Percentiles rank a stretch among this genome's conserved stretches.
Conservation (phyloP, 768 basidiomycete species). For the Leucosporidium creatinivorum region DNA sequence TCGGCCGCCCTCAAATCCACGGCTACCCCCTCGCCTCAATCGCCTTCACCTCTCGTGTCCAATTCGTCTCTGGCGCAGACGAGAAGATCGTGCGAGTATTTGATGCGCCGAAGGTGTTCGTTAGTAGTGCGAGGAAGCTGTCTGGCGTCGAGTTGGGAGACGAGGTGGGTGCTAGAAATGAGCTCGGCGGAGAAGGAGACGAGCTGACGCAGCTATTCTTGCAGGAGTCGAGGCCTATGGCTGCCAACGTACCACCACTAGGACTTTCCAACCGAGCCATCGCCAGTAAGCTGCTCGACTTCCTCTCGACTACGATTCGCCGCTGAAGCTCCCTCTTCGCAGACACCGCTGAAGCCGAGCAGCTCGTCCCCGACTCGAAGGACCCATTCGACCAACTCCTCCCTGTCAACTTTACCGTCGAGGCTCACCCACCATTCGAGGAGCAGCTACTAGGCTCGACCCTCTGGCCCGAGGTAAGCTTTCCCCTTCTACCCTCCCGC, state of each 20-base stretch:
- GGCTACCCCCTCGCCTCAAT: constrained; percentile 85
- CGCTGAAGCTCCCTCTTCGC: neutral
- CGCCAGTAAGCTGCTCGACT: constrained; percentile 29
- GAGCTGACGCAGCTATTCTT: neutral
- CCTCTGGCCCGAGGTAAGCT: constrained; percentile 77
- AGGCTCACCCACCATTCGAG: constrained; percentile 57
- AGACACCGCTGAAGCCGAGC: constrained; percentile 22
- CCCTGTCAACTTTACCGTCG: constrained; percentile 10
- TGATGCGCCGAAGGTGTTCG: constrained; percentile 76
- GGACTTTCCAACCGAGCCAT: constrained; percentile 90
- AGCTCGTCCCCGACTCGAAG: constrained; percentile 10
- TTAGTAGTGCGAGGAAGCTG: constrained; percentile 55
- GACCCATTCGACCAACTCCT: constrained; percentile 19
- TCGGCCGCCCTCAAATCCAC: constrained; percentile 89
- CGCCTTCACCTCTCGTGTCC: constrained; percentile 62
- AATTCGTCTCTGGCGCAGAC: constrained; percentile 85
- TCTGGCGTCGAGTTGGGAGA: constrained; percentile 48
- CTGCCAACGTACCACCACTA: constrained; percentile 84
- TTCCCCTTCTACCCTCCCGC: neutral
- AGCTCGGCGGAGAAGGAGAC: neutral
- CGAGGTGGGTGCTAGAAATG: constrained; percentile 46
- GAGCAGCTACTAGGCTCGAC: constrained; percentile 80
- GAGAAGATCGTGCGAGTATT: constrained; percentile 94
- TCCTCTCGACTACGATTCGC: too few species aligned
- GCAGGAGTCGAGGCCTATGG: constrained; percentile 59